Evolutionary conservation across 1,284 basidiomycete species (phyloP).

Genomic region (Sanghuangporus sanghuang): DNA sequence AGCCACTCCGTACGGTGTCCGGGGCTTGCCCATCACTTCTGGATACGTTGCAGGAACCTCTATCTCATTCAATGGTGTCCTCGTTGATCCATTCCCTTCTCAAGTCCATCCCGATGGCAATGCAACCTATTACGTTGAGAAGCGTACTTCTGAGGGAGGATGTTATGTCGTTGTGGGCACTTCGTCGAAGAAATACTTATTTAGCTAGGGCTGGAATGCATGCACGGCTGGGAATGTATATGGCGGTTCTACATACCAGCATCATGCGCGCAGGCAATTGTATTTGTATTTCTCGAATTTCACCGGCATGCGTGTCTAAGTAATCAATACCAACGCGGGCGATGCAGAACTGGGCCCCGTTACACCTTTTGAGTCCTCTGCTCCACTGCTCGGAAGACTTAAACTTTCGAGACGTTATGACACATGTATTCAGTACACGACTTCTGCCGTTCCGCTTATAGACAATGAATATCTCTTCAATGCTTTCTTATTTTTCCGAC

Average conservation of each 20-base stretch:
- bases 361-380: constrained; percentile 48
- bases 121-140: constrained; percentile 56
- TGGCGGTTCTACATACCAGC: constrained; percentile 47
- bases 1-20: too few relatives aligned
- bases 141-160: constrained; percentile 55
- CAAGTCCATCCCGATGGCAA: background rate
- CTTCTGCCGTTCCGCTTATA: too few relatives aligned
- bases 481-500: background rate
- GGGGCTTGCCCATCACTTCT: constrained; percentile 31
- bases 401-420: background rate
- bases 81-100: constrained; percentile 49
- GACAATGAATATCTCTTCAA: too few relatives aligned
- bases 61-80: constrained; percentile 37
- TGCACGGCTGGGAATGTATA: constrained; percentile 58
- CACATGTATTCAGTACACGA: too few relatives aligned
- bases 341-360: constrained; percentile 43
- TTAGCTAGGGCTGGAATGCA: constrained; percentile 49
- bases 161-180: constrained; percentile 53
- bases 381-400: background rate
- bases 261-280: constrained; percentile 41
- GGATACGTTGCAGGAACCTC: constrained; percentile 34
- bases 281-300: constrained; percentile 60
- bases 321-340: constrained; percentile 22
- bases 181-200: constrained; percentile 39
- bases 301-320: constrained; percentile 46